Base-by-base conservation (phyloP, 164 flowering plant genomes). In the Tinospora cordifolia region DNA sequence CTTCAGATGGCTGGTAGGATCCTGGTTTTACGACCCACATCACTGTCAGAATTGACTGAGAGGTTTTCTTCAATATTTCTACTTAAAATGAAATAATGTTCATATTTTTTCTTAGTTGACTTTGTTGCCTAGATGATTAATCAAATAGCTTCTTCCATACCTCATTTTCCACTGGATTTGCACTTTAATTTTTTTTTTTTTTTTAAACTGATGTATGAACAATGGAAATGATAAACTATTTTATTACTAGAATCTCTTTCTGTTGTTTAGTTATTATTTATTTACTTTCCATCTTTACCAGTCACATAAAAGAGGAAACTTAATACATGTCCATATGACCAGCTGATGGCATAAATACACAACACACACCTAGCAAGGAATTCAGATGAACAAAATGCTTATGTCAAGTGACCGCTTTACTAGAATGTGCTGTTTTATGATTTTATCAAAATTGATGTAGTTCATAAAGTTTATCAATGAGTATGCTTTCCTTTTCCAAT, bases 1-100 rank as follows among this genome's bases (percentile, higher is more conserved):
- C 75, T 74, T 63, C 81, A 92, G 98, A 87, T 90, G 91, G 92
- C 91, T 65, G 94, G 92, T 54, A 84, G 92, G 80, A 89, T 92
- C 75, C 71, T 90, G 26, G 96, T 92, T 72, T 74, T 92, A 81
- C 85, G 73, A 60, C 94, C 98, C n/a, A 47, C 87, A 69, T 83
- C 94, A 69, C 76, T 92, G 36, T 47, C 85, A 70, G 90, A 90
- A 72, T 90, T 92, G 72, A 84, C 93, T 60, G 86, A 87, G 67
- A 90, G 91, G 98, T 92, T 30, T 70, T 68, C 44, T 24, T 14
- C 3, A n/a, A 34, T 38, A 38, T 1, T 38, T 9, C n/a, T 39
- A 12, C 8, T 10, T 66, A 34, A 11, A 21, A 24, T 41, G 47
- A 41, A 3, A 34, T 63, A 25, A 8, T 14, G 13, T 10, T 1